Percentiles rank a stretch among this genome's conserved stretches.
These are phyloP conservation scores for Bacidia gigantensis DNA, from an alignment of 495 filamentous ascomycete species.

Conservation along the genomic window DNA sequence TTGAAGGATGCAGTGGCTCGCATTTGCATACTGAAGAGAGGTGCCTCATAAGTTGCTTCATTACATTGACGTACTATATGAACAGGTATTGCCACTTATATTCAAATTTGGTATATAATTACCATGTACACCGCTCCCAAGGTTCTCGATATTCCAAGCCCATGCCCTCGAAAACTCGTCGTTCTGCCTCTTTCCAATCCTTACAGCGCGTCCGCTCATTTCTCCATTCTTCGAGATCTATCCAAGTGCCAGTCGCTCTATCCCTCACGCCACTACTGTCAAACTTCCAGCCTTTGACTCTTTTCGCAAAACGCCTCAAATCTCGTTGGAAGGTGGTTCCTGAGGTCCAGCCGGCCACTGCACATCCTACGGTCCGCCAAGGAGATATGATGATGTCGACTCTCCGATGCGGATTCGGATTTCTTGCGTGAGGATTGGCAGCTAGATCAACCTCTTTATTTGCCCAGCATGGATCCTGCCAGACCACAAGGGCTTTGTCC, in stretches of 20 bases:
- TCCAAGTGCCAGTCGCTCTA: slow-evolving; percentile 45
- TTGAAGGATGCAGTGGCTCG: too few species aligned
- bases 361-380: slow-evolving; percentile 79
- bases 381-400: slow-evolving; percentile 91
- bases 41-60: too few species aligned
- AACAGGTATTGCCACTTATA: background rate
- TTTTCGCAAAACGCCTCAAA: slow-evolving; percentile 65
- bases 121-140: slow-evolving; percentile 64
- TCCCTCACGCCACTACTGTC: slow-evolving; percentile 77
- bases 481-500: slow-evolving; percentile 86
- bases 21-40: too few species aligned
- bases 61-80: background rate
- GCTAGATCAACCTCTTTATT: slow-evolving; percentile 23
- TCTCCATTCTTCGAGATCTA: slow-evolving; percentile 44
- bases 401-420: slow-evolving; percentile 64
- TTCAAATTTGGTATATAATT: background rate
- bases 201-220: slow-evolving; percentile 27
- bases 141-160: slow-evolving; percentile 62
- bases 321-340: slow-evolving; percentile 86
- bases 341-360: slow-evolving; percentile 76
- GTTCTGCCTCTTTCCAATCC: slow-evolving; percentile 61
- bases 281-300: slow-evolving; percentile 64
- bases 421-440: slow-evolving; percentile 30
- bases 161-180: slow-evolving; percentile 63
- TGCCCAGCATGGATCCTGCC: slow-evolving; percentile 63